Percentiles rank a stretch among this genome's conserved stretches.
phyloP scores from a whole-genome alignment of 129 eudicot species.

The Calendula officinalis region DNA sequence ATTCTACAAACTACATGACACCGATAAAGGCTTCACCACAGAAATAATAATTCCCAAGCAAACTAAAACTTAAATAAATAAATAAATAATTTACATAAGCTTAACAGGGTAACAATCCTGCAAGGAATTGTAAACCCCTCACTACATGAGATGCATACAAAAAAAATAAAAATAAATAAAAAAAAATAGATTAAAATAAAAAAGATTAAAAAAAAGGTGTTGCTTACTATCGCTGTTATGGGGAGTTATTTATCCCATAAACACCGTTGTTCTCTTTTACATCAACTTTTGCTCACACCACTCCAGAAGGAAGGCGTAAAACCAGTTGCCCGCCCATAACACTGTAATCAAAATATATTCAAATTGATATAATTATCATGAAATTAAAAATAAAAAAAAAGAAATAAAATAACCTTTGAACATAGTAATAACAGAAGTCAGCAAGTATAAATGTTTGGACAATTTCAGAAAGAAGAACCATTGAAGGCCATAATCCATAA shows the following conservation, averaged over 20 bases:
- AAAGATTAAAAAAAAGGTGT: conserved; percentile 9
- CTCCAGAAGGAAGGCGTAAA: conserved; percentile 65
- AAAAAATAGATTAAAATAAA: background rate
- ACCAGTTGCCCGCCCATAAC: conserved; percentile 58
- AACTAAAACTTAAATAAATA: background rate
- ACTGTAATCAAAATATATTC: conserved; percentile 31
- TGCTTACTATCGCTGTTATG: conserved; percentile 30
- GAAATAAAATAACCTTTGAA: too few relatives aligned
- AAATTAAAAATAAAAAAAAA: too few relatives aligned
- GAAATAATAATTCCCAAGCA: background rate
- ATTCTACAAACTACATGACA: background rate
- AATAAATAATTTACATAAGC: conserved; percentile 22
- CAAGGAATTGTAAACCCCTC: conserved; percentile 15
- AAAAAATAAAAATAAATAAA: background rate
- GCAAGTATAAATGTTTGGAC: conserved; percentile 16
- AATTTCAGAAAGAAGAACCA: conserved; percentile 54
- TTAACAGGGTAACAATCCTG: conserved; percentile 23
- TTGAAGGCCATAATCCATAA: conserved; percentile 45
- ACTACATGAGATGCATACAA: conserved; percentile 17
- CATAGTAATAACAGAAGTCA: too few relatives aligned
- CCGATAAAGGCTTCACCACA: background rate
- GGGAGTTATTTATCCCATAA: conserved; percentile 17
- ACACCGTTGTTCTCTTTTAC: conserved; percentile 11
- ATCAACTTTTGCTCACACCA: conserved; percentile 37
- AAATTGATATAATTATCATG: too few relatives aligned